Percentiles rank a stretch among this genome's conserved stretches.
Evolutionary conservation across 257 asterid species (phyloP).

Genomic region (Solanum tacnaense): DNA sequence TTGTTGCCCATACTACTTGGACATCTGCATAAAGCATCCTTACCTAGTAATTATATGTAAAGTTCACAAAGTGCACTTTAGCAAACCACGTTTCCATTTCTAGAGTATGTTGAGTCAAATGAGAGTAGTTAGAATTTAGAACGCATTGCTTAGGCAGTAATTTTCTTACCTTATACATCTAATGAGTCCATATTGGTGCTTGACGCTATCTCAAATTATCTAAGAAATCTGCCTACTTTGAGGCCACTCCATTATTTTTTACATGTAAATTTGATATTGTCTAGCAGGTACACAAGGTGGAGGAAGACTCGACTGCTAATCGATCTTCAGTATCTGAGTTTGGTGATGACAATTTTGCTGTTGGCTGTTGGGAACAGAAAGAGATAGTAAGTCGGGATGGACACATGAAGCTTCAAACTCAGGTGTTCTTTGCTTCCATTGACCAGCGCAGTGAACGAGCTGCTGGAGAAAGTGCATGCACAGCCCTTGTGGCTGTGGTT

Average conservation of each 20-base stretch:
- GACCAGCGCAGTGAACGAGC: constrained; percentile 96
- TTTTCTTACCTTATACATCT: not conserved
- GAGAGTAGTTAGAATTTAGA: not conserved
- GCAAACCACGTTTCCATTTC: not conserved
- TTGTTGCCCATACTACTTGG: not conserved
- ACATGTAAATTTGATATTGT: not conserved
- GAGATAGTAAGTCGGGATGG: constrained; percentile 80
- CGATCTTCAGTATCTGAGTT: constrained; percentile 74
- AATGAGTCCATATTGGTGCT: not conserved
- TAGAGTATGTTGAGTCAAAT: not conserved
- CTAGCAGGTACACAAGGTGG: constrained; percentile 62
- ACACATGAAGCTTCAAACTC: constrained; percentile 57
- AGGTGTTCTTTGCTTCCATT: constrained; percentile 85
- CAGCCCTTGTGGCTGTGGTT: constrained; percentile 86
- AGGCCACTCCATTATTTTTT: not conserved
- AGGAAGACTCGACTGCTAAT: constrained; percentile 47
- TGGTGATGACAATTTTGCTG: constrained; percentile 80
- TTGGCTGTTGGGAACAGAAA: constrained; percentile 86
- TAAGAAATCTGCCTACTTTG: not conserved
- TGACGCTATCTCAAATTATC: not conserved
- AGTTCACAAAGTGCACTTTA: not conserved
- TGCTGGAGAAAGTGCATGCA: constrained; percentile 95
- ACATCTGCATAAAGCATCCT: not conserved
- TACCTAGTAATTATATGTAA: not conserved
- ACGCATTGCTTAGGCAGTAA: not conserved